Percentiles rank a stretch among this genome's conserved stretches.
Conservation (phyloP, 2,329 filamentous ascomycete genomes). For the Hymenoscyphus occultus region DNA sequence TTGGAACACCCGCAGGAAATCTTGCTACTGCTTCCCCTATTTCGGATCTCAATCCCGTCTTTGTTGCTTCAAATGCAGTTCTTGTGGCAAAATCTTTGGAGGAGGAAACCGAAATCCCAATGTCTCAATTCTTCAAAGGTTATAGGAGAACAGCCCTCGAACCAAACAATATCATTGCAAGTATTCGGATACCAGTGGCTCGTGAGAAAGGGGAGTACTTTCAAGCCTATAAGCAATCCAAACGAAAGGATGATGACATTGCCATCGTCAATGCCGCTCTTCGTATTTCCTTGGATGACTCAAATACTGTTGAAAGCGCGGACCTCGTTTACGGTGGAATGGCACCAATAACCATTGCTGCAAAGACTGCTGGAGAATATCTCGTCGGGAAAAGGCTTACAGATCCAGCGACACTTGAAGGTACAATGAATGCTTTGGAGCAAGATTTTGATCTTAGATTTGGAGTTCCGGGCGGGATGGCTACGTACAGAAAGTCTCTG, state of each 20-base stretch:
- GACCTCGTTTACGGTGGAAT: slow-evolving; percentile 92
- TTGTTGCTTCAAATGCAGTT: slow-evolving; percentile 81
- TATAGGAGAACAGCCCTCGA: slow-evolving; percentile 83
- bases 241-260: slow-evolving; percentile 97
- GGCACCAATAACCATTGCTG: slow-evolving; percentile 87
- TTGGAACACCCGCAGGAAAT: slow-evolving; percentile 95
- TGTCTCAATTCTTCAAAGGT: slow-evolving; percentile 88
- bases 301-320: slow-evolving; percentile 67
- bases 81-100: slow-evolving; percentile 75
- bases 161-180: slow-evolving; percentile 78
- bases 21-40: slow-evolving; percentile 93
- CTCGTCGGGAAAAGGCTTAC: slow-evolving; percentile 76
- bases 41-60: slow-evolving; percentile 90
- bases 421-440: slow-evolving; percentile 84
- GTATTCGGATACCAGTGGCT: slow-evolving; percentile 79
- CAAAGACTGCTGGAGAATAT: slow-evolving; percentile 72
- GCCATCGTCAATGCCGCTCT: slow-evolving; percentile 92
- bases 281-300: slow-evolving; percentile 67
- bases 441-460: slow-evolving; percentile 86
- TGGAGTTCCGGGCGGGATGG: slow-evolving; percentile 95
- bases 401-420: slow-evolving; percentile 80
- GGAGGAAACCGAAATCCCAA: slow-evolving; percentile 79
- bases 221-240: slow-evolving; percentile 91
- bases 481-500: slow-evolving; percentile 87
- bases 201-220: slow-evolving; percentile 76